phyloP scores from a whole-genome alignment of 345 rosid species.

The Lepidium aucheri region DNA sequence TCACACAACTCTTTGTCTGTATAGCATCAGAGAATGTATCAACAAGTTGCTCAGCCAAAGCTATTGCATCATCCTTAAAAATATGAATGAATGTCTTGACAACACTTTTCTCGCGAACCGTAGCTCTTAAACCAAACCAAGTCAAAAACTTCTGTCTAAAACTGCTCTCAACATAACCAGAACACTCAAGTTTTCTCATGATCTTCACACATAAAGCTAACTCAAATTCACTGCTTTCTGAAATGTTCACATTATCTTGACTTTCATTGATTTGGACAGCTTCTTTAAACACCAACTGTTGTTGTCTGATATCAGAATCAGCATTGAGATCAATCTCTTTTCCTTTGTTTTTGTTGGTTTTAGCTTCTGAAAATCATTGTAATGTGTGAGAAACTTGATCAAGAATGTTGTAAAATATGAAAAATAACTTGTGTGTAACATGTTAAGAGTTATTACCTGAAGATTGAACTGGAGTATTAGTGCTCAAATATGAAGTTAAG shows the following conservation, averaged over 20 bases:
- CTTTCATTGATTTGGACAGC: not conserved
- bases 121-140: constrained; percentile 80
- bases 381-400: not conserved
- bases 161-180: constrained; percentile 59
- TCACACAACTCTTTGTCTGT: constrained; percentile 24
- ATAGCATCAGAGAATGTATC: constrained; percentile 63
- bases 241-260: not conserved
- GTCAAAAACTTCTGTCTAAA: constrained; percentile 84
- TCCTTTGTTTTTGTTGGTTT: not conserved
- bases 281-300: not conserved
- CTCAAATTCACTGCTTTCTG: not conserved
- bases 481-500: not conserved
- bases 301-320: not conserved
- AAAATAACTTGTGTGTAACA: not conserved
- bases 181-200: constrained; percentile 61
- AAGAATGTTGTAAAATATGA: not conserved
- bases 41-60: constrained; percentile 74
- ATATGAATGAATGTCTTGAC: constrained; percentile 62
- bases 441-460: not conserved
- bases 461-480: not conserved
- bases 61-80: constrained; percentile 51
- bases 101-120: constrained; percentile 49
- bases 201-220: constrained; percentile 67
- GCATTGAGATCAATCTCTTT: not conserved
- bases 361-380: not conserved